Base-by-base conservation (phyloP, 345 rosid species). In the Populus euphratica region DNA sequence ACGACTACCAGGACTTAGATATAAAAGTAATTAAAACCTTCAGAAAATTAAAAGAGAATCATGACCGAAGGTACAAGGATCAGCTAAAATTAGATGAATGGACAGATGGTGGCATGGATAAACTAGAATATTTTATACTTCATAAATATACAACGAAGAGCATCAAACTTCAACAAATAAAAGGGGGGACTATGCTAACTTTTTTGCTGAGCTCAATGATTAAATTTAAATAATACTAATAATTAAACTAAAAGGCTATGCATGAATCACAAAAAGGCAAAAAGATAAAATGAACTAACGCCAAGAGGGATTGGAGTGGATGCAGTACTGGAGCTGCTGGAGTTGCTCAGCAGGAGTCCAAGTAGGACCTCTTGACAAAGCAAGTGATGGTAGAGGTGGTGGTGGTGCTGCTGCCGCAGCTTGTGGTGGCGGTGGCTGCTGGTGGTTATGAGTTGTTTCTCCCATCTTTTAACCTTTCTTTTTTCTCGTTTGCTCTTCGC, bases 261-360 rank as follows among this genome's bases (percentile, higher is more conserved):
- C 5, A 33, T 17, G 67, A 38, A 73, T 49, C 25, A 43, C 16
- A n/a, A 20, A 35, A 78, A 18, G 49, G 29, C 29, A 63, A 54
- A 0, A 33, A 43, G 31, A 41, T 31, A 38, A 65, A 72, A 68
- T 78, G 72, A 63, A 92, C 97, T 90, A 74, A 95, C 99, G 85
- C 99, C 98, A 96, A 38, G 94, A 76, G 73, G 99, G 99, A 74
- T 96, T 96, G 77, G 99, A 94, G 82, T 93, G 92, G 97, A 96
- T 96, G 97, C 98, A 96, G 81, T 85, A 96, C 76, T 92, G 88
- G 76, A 96, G 97, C 68, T 92, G 97, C 76, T 82, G 92, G 77
- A 96, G 97, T 82, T 92, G 97, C 86, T 96, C 99, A 9, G 87
- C 87, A 9, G 99, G 99, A 76, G 88, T 38, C 95, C 95, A 96